A percentile compares a stretch with the other conserved stretches of the same genome.
phyloP scores from a whole-genome alignment of 2,329 filamentous ascomycete genomes.

The Phialophora expanda region DNA sequence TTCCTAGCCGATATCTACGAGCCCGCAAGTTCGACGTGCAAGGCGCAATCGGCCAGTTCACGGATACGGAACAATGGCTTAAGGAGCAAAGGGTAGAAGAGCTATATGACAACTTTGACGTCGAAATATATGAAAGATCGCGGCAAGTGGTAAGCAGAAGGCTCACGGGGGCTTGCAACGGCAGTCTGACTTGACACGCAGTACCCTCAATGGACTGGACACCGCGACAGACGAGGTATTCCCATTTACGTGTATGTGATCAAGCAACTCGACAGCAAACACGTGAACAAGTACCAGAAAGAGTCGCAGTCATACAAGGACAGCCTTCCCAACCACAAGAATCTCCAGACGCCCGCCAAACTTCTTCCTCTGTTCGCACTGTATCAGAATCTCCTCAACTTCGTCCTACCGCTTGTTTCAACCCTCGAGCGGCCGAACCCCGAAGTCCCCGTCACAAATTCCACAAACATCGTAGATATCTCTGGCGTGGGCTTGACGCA shows the following conservation, averaged over 20 bases:
- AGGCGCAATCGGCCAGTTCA: constrained; percentile 82
- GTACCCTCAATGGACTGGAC: constrained; percentile 84
- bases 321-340: constrained; percentile 61
- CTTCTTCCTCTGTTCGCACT: constrained; percentile 86
- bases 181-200: constrained; percentile 16
- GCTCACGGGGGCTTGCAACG: neutral
- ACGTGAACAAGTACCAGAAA: constrained; percentile 78
- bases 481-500: constrained; percentile 84
- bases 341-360: constrained; percentile 64
- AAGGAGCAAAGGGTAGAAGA: constrained; percentile 76
- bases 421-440: constrained; percentile 74
- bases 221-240: constrained; percentile 86
- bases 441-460: constrained; percentile 86
- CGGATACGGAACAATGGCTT: constrained; percentile 86
- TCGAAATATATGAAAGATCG: constrained; percentile 81
- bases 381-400: constrained; percentile 90
- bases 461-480: constrained; percentile 94
- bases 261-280: constrained; percentile 79
- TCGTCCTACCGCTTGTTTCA: constrained; percentile 83
- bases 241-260: constrained; percentile 93
- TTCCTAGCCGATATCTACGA: constrained; percentile 77
- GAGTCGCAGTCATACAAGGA: constrained; percentile 46
- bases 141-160: constrained; percentile 65
- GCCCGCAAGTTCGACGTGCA: constrained; percentile 79
- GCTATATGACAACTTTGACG: constrained; percentile 84